A percentile compares a stretch with the other conserved stretches of the same genome.
Conservation (phyloP, 305 asterid species). For the Coffea humblotiana region DNA sequence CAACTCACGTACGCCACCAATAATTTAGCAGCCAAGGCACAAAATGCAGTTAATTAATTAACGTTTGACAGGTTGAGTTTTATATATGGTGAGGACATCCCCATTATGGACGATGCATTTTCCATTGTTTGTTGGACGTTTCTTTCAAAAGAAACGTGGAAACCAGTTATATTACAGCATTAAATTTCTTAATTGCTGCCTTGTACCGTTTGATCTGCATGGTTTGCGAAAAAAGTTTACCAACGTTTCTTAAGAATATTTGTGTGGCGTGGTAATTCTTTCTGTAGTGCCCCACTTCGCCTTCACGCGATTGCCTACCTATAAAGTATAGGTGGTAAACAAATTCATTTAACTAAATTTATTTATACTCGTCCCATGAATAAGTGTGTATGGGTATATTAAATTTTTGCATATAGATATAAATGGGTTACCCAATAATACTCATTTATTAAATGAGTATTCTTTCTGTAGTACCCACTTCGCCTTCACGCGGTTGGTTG, state of each 20-base stretch:
- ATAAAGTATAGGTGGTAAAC: too few species aligned
- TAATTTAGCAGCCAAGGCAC: background rate
- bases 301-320: background rate
- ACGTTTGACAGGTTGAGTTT: background rate
- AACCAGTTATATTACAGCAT: background rate
- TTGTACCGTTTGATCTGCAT: background rate
- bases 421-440: too few species aligned
- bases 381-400: too few species aligned
- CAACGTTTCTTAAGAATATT: background rate
- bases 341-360: too few species aligned
- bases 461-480: too few species aligned
- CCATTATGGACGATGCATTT: background rate
- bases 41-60: background rate
- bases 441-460: too few species aligned
- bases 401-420: too few species aligned
- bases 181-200: background rate
- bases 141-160: background rate
- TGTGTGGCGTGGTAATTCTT: background rate
- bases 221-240: background rate
- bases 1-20: background rate
- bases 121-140: background rate
- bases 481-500: too few species aligned
- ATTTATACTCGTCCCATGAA: too few species aligned
- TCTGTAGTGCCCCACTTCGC: background rate
- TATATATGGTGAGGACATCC: background rate